These are phyloP conservation scores for Myrmaecium sp. DNA, from an alignment of 2,329 filamentous ascomycete species.

Conservation along the genomic window DNA sequence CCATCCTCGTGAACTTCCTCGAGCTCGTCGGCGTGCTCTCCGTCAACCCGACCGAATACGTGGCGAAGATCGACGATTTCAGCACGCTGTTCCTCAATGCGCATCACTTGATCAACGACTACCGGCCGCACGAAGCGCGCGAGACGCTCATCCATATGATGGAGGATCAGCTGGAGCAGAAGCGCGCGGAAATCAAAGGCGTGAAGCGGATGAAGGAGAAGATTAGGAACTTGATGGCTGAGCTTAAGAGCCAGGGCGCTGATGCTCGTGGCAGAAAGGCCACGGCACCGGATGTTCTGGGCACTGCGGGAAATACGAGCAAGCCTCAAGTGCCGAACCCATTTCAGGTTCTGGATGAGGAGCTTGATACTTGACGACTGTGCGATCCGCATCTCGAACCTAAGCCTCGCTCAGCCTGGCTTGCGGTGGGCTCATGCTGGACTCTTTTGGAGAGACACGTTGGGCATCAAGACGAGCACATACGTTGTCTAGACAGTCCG, in stretches of 20 bases:
- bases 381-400: too few species aligned
- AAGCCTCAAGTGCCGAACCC: neutral
- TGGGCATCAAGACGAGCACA: too few species aligned
- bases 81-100: conserved; percentile 76
- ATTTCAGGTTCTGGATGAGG: neutral
- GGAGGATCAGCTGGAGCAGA: conserved; percentile 64
- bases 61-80: conserved; percentile 60
- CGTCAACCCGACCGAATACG: conserved; percentile 44
- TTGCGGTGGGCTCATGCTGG: too few species aligned
- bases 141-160: conserved; percentile 77
- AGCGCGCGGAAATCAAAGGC: conserved; percentile 54
- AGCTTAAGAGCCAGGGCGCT: conserved; percentile 31
- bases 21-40: conserved; percentile 61
- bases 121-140: conserved; percentile 79
- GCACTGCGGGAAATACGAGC: conserved; percentile 1
- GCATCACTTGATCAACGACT: conserved; percentile 86
- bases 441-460: too few species aligned
- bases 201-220: conserved; percentile 52
- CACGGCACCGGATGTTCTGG: conserved; percentile 6
- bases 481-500: too few species aligned
- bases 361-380: neutral
- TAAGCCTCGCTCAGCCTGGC: too few species aligned
- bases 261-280: too few species aligned
- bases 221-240: conserved; percentile 56
- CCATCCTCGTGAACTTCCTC: conserved; percentile 73